Percentiles rank a stretch among this genome's conserved stretches.
Evolutionary conservation across 2,329 filamentous ascomycete species (phyloP).

Genomic region (Fusarium graminum): DNA sequence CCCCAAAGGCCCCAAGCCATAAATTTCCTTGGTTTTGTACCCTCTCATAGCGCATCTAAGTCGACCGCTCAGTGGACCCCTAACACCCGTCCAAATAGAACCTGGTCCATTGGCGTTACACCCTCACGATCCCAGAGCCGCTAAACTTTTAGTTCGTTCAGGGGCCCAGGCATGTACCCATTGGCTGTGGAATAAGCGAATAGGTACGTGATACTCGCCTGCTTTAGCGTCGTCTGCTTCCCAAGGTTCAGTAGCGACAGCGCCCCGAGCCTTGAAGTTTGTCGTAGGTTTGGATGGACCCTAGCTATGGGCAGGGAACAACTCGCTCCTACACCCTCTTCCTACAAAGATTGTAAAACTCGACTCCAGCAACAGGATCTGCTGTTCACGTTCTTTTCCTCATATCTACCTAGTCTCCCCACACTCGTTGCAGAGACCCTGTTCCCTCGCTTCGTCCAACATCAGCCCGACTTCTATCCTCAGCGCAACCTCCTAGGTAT

Average conservation of each 20-base stretch:
- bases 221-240: conserved; percentile 40
- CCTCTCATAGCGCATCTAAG: conserved; percentile 39
- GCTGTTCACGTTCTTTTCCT: conserved; percentile 27
- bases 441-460: conserved; percentile 37
- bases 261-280: conserved; percentile 38
- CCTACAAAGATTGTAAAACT: conserved; percentile 41
- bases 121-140: conserved; percentile 42
- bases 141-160: conserved; percentile 41
- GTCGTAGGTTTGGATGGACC: conserved; percentile 36
- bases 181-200: conserved; percentile 34
- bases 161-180: conserved; percentile 36
- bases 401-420: conserved; percentile 24
- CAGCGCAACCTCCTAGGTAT: conserved; percentile 25
- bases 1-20: conserved; percentile 35
- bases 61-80: conserved; percentile 40
- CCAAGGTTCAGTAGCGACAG: conserved; percentile 38
- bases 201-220: conserved; percentile 43
- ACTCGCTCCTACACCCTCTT: conserved; percentile 39
- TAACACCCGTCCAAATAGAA: conserved; percentile 34
- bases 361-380: conserved; percentile 42
- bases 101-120: conserved; percentile 49
- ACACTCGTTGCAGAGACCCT: conserved; percentile 32
- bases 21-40: conserved; percentile 44
- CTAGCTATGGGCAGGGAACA: conserved; percentile 29
- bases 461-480: conserved; percentile 17